phyloP scores from a whole-genome alignment of 2,329 filamentous ascomycete genomes.

The Colletotrichum godetiae region DNA sequence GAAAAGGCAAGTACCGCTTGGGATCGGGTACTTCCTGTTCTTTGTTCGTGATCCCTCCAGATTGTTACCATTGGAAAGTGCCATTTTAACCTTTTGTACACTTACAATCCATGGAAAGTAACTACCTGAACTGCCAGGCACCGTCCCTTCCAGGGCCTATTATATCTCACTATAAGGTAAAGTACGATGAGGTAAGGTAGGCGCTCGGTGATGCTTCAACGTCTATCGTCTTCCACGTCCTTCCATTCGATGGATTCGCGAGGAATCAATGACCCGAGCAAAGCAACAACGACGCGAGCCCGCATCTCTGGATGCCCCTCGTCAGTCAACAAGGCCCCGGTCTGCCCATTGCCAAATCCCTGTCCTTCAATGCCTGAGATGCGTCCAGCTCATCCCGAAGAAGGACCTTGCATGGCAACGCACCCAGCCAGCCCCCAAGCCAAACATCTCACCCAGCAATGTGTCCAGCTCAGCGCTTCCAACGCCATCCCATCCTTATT shows the following conservation, averaged over 20 bases:
- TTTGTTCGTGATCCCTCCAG: not conserved
- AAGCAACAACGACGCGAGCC: not conserved
- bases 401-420: not conserved
- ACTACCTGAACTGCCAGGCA: no score
- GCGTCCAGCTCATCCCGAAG: not conserved
- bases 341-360: not conserved
- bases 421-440: not conserved
- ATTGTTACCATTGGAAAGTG: not conserved
- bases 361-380: not conserved
- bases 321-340: not conserved
- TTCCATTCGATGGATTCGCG: slow-evolving; percentile 2
- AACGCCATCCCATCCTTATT: not conserved
- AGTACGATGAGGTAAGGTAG: no score
- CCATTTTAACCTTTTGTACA: not conserved
- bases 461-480: not conserved
- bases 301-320: slow-evolving; percentile 8
- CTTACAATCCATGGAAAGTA: not conserved
- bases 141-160: no score
- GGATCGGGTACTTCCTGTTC: not conserved
- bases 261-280: no score
- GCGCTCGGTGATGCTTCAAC: not conserved
- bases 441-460: not conserved
- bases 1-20: not conserved
- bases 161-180: no score
- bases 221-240: not conserved